These are phyloP conservation scores for Penicillium manginii DNA, from an alignment of 495 filamentous ascomycete species.

Conservation along the genomic window DNA sequence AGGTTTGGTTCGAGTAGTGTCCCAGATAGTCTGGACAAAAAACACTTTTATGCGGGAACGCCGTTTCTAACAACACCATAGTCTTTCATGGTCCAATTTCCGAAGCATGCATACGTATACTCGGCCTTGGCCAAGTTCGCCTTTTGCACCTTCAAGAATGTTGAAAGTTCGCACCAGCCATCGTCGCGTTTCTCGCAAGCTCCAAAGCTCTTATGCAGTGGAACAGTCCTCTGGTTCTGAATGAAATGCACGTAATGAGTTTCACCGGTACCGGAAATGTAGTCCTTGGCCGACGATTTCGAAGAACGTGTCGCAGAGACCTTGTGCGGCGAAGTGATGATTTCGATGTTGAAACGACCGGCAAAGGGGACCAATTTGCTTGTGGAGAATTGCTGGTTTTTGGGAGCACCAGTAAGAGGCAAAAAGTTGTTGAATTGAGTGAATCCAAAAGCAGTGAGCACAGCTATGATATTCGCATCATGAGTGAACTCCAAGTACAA, in stretches of 20 bases:
- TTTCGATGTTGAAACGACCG: conserved; percentile 64
- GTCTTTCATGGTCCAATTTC: conserved; percentile 21
- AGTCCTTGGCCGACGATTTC: conserved; percentile 12
- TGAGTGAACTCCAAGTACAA: conserved; percentile 46
- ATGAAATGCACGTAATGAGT: conserved; percentile 68
- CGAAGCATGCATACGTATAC: conserved; percentile 56
- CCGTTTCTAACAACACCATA: conserved; percentile 26
- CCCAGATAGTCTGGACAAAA: no score
- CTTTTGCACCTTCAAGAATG: conserved; percentile 56
- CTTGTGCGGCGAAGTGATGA: conserved; percentile 60
- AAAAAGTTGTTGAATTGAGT: conserved; percentile 52
- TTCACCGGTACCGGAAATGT: conserved; percentile 25
- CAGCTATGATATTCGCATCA: conserved; percentile 36
- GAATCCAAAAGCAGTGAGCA: conserved; percentile 55
- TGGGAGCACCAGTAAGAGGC: conserved; percentile 45
- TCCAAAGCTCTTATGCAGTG: conserved; percentile 57
- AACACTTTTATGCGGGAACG: conserved; percentile 15
- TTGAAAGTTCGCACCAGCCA: conserved; percentile 65
- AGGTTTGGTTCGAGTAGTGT: no score
- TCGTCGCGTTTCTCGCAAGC: conserved; percentile 62
- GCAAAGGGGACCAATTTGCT: conserved; percentile 63
- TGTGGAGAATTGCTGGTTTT: conserved; percentile 55
- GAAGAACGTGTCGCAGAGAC: conserved; percentile 46
- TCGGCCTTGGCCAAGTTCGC: conserved; percentile 46
- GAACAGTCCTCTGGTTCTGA: conserved; percentile 65